These are phyloP conservation scores for Penicillium frequentans DNA, from an alignment of 2,329 filamentous ascomycete species.

Conservation along the genomic window DNA sequence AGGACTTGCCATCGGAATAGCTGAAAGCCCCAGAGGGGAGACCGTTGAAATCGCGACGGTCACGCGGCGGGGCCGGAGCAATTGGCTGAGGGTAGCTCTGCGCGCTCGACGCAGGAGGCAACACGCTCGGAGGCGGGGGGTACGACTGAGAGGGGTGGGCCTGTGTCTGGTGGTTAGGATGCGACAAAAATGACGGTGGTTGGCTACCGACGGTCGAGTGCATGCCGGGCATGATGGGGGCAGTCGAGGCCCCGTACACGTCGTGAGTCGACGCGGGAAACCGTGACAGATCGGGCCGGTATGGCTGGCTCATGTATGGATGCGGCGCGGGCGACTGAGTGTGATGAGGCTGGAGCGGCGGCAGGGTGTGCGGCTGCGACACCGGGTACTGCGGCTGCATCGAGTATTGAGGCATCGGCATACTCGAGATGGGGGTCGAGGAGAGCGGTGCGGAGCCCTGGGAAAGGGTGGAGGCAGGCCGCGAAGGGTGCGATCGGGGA, in stretches of 20 bases:
- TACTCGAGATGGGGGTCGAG: slow-evolving; percentile 46
- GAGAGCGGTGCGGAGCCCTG: slow-evolving; percentile 47
- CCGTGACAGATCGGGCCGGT: slow-evolving; percentile 44
- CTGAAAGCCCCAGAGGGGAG: slow-evolving; percentile 70
- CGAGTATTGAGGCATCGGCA: slow-evolving; percentile 49
- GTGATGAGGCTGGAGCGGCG: slow-evolving; percentile 48
- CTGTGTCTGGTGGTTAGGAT: slow-evolving; percentile 38
- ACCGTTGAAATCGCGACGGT: slow-evolving; percentile 59
- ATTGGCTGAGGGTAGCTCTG: slow-evolving; percentile 74
- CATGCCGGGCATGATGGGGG: slow-evolving; percentile 38
- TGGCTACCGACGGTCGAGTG: slow-evolving; percentile 44
- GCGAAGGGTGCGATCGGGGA: slow-evolving; percentile 45
- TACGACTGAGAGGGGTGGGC: slow-evolving; percentile 41
- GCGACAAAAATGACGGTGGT: slow-evolving; percentile 44
- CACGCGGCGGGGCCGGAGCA: slow-evolving; percentile 65
- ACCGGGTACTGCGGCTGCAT: slow-evolving; percentile 48
- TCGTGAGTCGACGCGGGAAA: slow-evolving; percentile 45
- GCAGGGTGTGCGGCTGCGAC: slow-evolving; percentile 46
- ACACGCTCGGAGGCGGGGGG: slow-evolving; percentile 52
- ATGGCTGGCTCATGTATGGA: slow-evolving; percentile 43
- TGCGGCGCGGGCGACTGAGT: slow-evolving; percentile 45
- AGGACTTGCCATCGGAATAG: slow-evolving; percentile 54
- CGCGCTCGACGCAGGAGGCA: slow-evolving; percentile 66
- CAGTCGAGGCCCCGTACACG: slow-evolving; percentile 43
- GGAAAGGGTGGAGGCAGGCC: slow-evolving; percentile 45